Base-by-base conservation (phyloP, 495 filamentous ascomycete species). In the Aspergillus egyptiacus region DNA sequence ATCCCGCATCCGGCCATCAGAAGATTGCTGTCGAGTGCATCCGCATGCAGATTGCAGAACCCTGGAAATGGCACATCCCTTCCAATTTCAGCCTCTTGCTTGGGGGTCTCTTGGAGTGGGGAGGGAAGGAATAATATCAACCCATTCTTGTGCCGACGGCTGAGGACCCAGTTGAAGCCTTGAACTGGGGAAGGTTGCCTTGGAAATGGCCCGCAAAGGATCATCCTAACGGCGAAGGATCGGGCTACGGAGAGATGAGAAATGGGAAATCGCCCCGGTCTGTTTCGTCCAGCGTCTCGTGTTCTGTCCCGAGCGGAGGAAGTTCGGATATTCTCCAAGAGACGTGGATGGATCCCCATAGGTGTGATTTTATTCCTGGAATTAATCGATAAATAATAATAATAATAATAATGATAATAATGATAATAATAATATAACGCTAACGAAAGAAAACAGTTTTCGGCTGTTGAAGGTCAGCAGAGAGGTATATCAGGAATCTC, bases 1-100 rank as follows among this genome's bases (percentile, higher is more conserved):
- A 57, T 50, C 38, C 15, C 43, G 23, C 25, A 27, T 36, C 41
- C 22, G 28, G 28, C 41, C 10, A 33, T 31, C 8, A 19, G n/a
- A n/a, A n/a, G 13, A 43, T 43, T 24, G 17, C 17, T 9, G 27
- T 48, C 43, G 44, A 24, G n/a, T n/a, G n/a, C n/a, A 10, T 51
- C 51, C 51, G 51, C 55, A 54, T 54, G 48, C 51, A 58, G 55
- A 35, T n/a, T n/a, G n/a, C n/a, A n/a, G n/a, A n/a, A n/a, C n/a
- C n/a, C n/a, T n/a, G n/a, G n/a, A n/a, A n/a, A n/a, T n/a, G n/a
- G n/a, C 41, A 44, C 41, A 44, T 31, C 28, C 36, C 41, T n/a
- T n/a, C n/a, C n/a, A n/a, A n/a, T n/a, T 44, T 44, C 8, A 32
- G 41, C 41, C 41, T 33, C 41, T 25, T 39, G 36, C 5, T 15